Conservation (phyloP, 331 rosid genomes). For the Prunus yedoensis region DNA sequence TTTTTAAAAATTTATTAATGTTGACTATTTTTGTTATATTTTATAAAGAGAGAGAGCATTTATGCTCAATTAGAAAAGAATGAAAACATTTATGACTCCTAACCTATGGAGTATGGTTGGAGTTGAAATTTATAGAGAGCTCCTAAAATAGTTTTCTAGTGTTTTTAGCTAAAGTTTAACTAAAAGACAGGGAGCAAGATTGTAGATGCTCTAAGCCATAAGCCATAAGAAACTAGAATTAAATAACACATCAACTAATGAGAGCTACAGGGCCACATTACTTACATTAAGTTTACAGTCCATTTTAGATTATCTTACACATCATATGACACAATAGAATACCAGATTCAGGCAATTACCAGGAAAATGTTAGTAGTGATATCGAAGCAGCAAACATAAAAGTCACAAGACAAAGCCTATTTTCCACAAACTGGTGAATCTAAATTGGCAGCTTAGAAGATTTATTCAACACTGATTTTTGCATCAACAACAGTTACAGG, state of each 20-base stretch:
- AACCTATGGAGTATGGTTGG: too few relatives aligned
- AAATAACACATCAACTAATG: background rate
- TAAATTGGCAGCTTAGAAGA: background rate
- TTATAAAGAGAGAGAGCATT: too few relatives aligned
- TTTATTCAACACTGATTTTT: background rate
- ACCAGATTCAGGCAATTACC: background rate
- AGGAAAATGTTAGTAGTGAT: background rate
- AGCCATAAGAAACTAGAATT: background rate
- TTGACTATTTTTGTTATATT: too few relatives aligned
- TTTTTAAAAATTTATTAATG: too few relatives aligned
- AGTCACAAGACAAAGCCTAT: background rate
- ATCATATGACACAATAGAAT: background rate
- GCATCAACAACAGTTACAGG: background rate
- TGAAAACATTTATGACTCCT: too few relatives aligned
- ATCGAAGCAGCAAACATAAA: background rate
- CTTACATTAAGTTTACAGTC: background rate
- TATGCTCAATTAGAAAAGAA: too few relatives aligned
- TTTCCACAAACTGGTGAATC: background rate
- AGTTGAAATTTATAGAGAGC: too few relatives aligned
- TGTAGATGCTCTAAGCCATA: background rate
- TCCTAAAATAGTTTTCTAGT: too few relatives aligned
- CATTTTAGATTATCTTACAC: conserved; percentile 8
- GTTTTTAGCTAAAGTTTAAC: too few relatives aligned
- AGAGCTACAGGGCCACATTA: background rate
- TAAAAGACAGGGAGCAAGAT: too few relatives aligned